Conservation (phyloP, 225 moss, liverwort and hornwort genomes). For the Takakia lepidozioides region DNA sequence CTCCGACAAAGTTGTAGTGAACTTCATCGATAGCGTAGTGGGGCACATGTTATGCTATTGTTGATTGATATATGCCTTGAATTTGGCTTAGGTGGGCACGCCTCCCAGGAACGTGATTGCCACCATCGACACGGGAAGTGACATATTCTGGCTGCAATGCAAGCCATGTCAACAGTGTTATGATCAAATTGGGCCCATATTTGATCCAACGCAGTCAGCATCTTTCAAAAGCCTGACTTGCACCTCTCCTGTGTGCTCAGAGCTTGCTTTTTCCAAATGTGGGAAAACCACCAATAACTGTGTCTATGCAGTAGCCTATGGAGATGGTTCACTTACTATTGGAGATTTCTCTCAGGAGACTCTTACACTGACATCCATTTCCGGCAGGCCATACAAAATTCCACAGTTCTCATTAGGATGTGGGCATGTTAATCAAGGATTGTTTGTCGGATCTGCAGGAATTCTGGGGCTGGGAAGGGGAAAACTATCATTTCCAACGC, state of each 20-base stretch:
- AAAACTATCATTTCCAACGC: constrained; percentile 53
- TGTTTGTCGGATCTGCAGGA: constrained; percentile 53
- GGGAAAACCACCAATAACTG: constrained; percentile 31
- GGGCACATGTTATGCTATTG: no score
- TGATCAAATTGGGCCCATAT: constrained; percentile 59
- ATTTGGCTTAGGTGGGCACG: constrained; percentile 32
- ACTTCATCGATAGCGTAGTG: no score
- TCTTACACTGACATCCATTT: constrained; percentile 45
- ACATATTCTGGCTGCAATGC: constrained; percentile 70
- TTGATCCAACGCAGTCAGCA: constrained; percentile 36
- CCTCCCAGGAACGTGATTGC: constrained; percentile 42
- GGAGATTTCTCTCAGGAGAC: constrained; percentile 71
- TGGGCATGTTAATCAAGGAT: constrained; percentile 62
- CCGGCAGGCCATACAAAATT: constrained; percentile 18
- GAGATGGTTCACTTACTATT: constrained; percentile 52
- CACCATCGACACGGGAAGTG: constrained; percentile 74
- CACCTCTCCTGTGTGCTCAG: constrained; percentile 26
- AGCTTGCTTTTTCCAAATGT: constrained; percentile 34
- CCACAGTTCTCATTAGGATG: constrained; percentile 56
- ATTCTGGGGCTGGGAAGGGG: constrained; percentile 67
- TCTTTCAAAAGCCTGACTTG: constrained; percentile 46
- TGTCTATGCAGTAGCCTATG: constrained; percentile 47
- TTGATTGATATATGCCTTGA: no score
- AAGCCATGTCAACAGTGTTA: constrained; percentile 63
- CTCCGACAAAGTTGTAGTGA: no score